These are phyloP conservation scores for Amanita pallidorosea DNA, from an alignment of 768 basidiomycete species.

Conservation along the genomic window DNA sequence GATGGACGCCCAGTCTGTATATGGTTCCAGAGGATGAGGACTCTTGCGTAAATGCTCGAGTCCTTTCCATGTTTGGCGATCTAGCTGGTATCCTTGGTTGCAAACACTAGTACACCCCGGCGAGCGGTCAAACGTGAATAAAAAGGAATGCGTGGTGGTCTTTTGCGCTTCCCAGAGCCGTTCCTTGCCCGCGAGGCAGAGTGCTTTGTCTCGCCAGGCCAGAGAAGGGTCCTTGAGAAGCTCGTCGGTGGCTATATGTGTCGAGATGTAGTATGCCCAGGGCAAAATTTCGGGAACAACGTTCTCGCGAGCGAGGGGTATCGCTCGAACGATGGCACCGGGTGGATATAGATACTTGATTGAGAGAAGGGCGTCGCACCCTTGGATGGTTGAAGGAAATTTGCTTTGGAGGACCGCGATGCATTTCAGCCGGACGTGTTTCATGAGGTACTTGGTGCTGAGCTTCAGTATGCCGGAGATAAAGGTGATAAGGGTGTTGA, in stretches of 20 bases:
- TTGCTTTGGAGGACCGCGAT: conserved; percentile 27
- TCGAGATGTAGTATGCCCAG: conserved; percentile 36
- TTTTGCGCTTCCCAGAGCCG: conserved; percentile 29
- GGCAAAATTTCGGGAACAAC: conserved; percentile 30
- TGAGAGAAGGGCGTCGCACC: conserved; percentile 26
- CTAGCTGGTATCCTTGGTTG: conserved; percentile 13
- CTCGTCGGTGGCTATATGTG: conserved; percentile 24
- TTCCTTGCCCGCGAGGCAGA: conserved; percentile 29
- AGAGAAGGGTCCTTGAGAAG: conserved; percentile 23
- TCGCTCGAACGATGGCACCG: conserved; percentile 26
- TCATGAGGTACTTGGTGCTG: conserved; percentile 33
- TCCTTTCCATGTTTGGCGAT: conserved; percentile 18
- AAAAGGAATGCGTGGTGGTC: conserved; percentile 22
- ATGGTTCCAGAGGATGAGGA: conserved; percentile 28
- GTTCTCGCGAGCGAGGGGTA: conserved; percentile 28
- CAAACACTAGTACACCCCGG: conserved; percentile 19
- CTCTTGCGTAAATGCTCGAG: conserved; percentile 22
- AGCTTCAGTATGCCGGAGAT: conserved; percentile 31
- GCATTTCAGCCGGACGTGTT: conserved; percentile 24
- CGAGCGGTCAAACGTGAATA: conserved; percentile 24
- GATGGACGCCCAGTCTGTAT: conserved; percentile 21
- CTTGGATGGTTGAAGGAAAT: conserved; percentile 29
- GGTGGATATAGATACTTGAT: conserved; percentile 25
- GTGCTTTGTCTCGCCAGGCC: conserved; percentile 30
- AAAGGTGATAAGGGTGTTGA: conserved; percentile 25